A percentile compares a stretch with the other conserved stretches of the same genome.
These are phyloP conservation scores for Crassisporium funariophilum DNA, from an alignment of 768 basidiomycete species.

Conservation along the genomic window DNA sequence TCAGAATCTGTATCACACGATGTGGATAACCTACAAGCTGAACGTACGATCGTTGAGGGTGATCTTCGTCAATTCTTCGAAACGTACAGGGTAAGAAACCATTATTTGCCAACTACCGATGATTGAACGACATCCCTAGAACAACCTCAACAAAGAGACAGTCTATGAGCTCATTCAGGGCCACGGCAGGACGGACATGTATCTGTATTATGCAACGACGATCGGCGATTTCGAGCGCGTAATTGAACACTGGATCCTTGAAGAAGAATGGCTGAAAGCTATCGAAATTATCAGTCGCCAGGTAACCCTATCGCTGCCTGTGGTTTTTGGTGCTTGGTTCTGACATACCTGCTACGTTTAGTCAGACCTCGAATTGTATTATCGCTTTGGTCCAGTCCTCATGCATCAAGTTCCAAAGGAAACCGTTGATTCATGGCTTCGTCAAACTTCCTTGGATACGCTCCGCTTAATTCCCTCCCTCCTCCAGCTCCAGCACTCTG, in stretches of 20 bases:
- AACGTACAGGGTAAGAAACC: constrained; percentile 78
- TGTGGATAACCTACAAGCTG: constrained; percentile 80
- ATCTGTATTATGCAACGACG: constrained; percentile 82
- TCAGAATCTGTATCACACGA: constrained; percentile 82
- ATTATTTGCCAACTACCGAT: not conserved
- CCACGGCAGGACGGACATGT: constrained; percentile 92
- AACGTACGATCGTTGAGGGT: constrained; percentile 84
- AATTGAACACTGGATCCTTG: constrained; percentile 88
- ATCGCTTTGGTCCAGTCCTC: constrained; percentile 87
- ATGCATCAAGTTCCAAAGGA: constrained; percentile 86
- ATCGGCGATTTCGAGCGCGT: constrained; percentile 85
- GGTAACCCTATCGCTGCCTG: constrained; percentile 46
- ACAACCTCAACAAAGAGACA: constrained; percentile 80
- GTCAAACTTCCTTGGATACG: constrained; percentile 78
- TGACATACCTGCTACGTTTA: constrained; percentile 32
- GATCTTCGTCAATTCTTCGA: constrained; percentile 92
- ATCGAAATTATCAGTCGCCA: constrained; percentile 90
- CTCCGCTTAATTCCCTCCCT: constrained; percentile 87
- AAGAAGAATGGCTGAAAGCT: constrained; percentile 91
- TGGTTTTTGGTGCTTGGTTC: not conserved
- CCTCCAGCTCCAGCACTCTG: constrained; percentile 74
- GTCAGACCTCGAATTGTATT: constrained; percentile 88
- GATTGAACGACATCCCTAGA: constrained; percentile 42
- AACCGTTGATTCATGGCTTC: constrained; percentile 91
- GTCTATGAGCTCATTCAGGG: constrained; percentile 92